Evolutionary conservation across 179 eudicot species (phyloP), one percentile per base, ranked within the genome.

Genomic region (Beta macrorhiza): DNA sequence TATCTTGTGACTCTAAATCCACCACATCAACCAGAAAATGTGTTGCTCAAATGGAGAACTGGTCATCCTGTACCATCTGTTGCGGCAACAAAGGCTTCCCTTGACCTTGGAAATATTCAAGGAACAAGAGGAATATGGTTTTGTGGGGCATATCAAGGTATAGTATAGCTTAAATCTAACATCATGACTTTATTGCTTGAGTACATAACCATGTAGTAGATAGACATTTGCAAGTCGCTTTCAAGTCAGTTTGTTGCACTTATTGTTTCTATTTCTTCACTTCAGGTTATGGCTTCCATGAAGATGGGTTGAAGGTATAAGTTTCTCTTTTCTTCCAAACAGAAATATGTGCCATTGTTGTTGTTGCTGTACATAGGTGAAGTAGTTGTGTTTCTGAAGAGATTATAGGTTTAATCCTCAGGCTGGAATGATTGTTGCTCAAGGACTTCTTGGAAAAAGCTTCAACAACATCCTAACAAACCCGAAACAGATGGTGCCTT

Each of bases 91-190:
- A 92, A 92, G 84, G 96, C 99, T 82, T 90, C 97, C 74, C 75
- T 79, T 71, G 89, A 91, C 87, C 88, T 95, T 77, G 76, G 70
- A 79, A 76, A 76, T n/a, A 91, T 95, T 86, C 99, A 96, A 91
- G 99, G 99, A 78, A 91, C 87, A 85, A 89, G 99, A 80, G 90
- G 97, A 81, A 87, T 94, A 79, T 94, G 98, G 98, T 94, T 91
- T 76, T 93, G 97, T 80, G 98, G 99, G 72, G 99, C 97, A 76
- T 96, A 96, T 88, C 98, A 90, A 85, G 97, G 98, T 92, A 83
- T 77, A 75, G 42, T 37, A 1, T 37, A 37, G 10, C 19, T 42
- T 5, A 22, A 20, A 5, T 22, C 7, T 75, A 76, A 14, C 4
- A 51, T 20, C 5, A 16, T 44, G 20, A 5, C 8, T 1, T 56